Base-by-base conservation (phyloP, 78 protist genomes). In the Anaeramoeba flamelloides region DNA sequence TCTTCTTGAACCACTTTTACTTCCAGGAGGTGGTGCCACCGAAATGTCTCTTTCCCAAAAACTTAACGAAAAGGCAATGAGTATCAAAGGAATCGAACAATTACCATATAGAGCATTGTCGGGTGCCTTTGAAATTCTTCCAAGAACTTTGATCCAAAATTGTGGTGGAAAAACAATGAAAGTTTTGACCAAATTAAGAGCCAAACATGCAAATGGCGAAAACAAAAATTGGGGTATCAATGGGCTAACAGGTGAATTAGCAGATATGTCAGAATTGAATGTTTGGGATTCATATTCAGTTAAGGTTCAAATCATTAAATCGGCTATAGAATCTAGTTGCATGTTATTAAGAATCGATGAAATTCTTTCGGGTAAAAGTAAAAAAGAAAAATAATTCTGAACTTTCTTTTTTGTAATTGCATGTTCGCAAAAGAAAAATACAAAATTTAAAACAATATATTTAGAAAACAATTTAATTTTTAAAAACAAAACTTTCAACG, bases 21-120 rank as follows among this genome's bases (percentile, higher is more conserved):
- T 95, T 22, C 98, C 98, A 41, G 99, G 99, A 40, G 99, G 98
- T 41, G 99, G 99, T 37, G 96, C 98, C 4, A 83, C 84, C 40
- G 99, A 96, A 81, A 96, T 96, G 98, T 92, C 94, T 2, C 22
- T 96, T 36, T 33, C 96, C 1, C 85, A 2, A 3, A n/a, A n/a
- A n/a, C n/a, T n/a, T n/a, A n/a, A n/a, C 76, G 88, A 85, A 65
- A 84, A 83, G 81, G 87, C 94, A 39, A 91, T 88, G 82, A 33
- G 79, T 1, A 80, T 95, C 41, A 90, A 90, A 79, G 98, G 96
- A 77, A 78, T 85, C 36, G 77, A 80, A 80, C 98, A 96, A 86
- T 81, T 86, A 81, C 91, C 99, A 39, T 93, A 92, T 90, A 76
- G 75, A 65, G 95, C 94, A 31, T 87, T 93, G 8, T 97, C 97